A percentile compares a stretch with the other conserved stretches of the same genome.
These are phyloP conservation scores for Handroanthus guayacan DNA, from an alignment of 257 asterid species.

Conservation along the genomic window DNA sequence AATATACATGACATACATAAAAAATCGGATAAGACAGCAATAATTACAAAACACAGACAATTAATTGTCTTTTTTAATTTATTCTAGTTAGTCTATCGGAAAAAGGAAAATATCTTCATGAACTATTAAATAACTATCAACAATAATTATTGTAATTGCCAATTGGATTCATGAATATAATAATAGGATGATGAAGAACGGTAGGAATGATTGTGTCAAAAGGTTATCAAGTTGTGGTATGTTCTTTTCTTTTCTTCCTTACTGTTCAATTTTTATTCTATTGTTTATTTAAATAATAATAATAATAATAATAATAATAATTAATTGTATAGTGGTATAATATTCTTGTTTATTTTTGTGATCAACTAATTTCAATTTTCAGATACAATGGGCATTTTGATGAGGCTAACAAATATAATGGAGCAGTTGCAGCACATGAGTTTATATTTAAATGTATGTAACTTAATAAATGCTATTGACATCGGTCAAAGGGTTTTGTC, in stretches of 20 bases:
- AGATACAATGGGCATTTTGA: too few species aligned
- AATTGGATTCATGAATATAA: neutral
- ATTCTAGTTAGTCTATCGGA: neutral
- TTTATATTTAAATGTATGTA: too few species aligned
- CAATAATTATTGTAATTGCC: too few species aligned
- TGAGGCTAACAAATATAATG: too few species aligned
- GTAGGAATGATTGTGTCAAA: slow-evolving; percentile 23
- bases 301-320: too few species aligned
- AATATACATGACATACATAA: neutral
- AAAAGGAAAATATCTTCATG: too few species aligned
- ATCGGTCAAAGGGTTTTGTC: too few species aligned
- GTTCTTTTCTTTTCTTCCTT: slow-evolving; percentile 18
- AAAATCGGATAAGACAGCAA: neutral
- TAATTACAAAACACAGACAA: neutral
- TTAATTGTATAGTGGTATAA: neutral
- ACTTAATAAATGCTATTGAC: too few species aligned
- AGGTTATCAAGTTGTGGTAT: neutral
- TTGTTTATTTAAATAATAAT: neutral
- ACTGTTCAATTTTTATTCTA: neutral
- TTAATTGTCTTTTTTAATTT: slow-evolving; percentile 1
- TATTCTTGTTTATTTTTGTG: too few species aligned
- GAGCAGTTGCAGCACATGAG: too few species aligned
- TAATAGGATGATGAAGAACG: neutral
- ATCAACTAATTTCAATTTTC: too few species aligned
- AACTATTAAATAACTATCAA: neutral